Evolutionary conservation across 371 early-diverging fungal species (phyloP), one percentile per base, ranked within the genome.

Genomic region (Rhizopus sp.): DNA sequence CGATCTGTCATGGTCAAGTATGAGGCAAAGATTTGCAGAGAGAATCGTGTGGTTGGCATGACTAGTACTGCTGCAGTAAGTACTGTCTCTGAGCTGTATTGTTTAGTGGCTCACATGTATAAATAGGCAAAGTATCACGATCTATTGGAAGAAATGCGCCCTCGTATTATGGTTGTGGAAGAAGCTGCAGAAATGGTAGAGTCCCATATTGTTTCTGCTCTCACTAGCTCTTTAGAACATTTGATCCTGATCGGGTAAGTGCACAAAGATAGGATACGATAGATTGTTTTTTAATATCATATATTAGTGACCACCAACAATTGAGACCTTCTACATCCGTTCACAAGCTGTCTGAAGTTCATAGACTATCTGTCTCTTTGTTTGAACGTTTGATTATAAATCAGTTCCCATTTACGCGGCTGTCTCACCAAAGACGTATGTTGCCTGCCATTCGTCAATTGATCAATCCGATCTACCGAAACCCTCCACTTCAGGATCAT

Each of bases 181-280:
- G 91, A 90, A 72, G 90, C 89, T 0, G 89, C 87, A 0, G 91
- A 90, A 63, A 85, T 87, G 54, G 50, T 90, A 56, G 91, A 90
- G 59, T 75, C 89, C 0, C 89, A 90, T 63, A 77, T 88, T 12
- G 59, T 88, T 7, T 69, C 86, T 34, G 81, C 86, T 0, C 59
- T 90, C 32, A 78, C 84, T 2, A 70, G 65, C 1, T 73, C 80
- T 1, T 55, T 81, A 3, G 70, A 91, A 42, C 91, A 89, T 58
- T 57, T 89, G 30, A 80, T 89, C 37, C 59, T 87, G 33, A 89
- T 90, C 59, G 89, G 89, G 78, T 81, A 78, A 49, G 69, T 48
- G 5, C 5, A 16, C 16, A 39, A 17, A 30, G 32, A 7, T 29
- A 13, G 41, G 23, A 13, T 35, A 7, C 7, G 13, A 49, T 31